Base-by-base conservation (phyloP, 1,284 basidiomycete species). In the Leccinum fallax region DNA sequence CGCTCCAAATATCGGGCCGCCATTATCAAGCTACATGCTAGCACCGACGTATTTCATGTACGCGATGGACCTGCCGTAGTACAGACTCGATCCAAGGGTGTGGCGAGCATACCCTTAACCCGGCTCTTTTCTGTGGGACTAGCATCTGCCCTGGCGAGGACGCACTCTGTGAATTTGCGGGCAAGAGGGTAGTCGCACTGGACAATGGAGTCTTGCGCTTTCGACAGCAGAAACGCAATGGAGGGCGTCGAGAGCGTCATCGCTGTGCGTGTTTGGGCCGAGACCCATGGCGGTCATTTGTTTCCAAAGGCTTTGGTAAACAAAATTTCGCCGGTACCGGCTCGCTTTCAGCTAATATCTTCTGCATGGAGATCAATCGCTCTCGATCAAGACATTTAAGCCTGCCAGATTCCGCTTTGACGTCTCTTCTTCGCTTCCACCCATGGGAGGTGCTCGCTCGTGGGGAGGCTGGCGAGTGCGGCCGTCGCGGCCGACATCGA, bases 121-220 rank as follows among this genome's bases (percentile, higher is more conserved):
- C 91, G 88, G 0, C 80, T 78, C 78, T 94, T 85, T 21, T 76
- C 77, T 4, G 87, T 82, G 6, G 55, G 4, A 4, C 64, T 66
- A 2, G 57, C 70, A 62, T 87, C 82, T 59, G 89, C 85, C 49
- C 87, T 79, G 65, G 90, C 83, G 36, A 95, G 77, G 28, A 91
- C 83, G 43, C 92, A 85, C 57, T 82, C 78, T 53, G 89, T 81
- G 72, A 95, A 94, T 59, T 85, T 85, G 61, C 83, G 79, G 13
- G 93, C 93, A 34, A 94, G 85, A 55, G 91, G 86, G 73, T 93
- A 95, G 73, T 95, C 88, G 71, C 89, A 92, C 77, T 93, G 90
- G 15, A 88, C 84, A 65, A 96, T 83, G 56, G 95, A 78, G 21
- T 84, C 80, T 69, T 94, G 92, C 0, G 92, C 87, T 71, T 93